Evolutionary conservation across 192 early-diverging fungal species (phyloP).

Genomic region (Coemansia sp.): DNA sequence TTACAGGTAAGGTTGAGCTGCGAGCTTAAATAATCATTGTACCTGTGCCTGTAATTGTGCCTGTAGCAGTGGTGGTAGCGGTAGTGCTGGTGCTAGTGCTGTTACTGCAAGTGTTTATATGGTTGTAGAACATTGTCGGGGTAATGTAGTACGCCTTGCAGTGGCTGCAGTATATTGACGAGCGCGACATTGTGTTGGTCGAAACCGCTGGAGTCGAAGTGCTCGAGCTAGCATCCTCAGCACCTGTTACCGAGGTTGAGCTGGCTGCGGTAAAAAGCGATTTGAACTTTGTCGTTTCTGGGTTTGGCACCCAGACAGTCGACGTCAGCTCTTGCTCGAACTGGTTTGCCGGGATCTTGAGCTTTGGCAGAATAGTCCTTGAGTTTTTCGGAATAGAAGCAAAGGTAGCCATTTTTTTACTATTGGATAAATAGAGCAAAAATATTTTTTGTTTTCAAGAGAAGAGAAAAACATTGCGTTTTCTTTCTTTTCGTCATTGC

Average conservation of each 20-base stretch:
- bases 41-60: background rate
- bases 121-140: slow-evolving; percentile 18
- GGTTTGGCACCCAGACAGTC: slow-evolving; percentile 33
- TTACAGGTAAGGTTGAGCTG: background rate
- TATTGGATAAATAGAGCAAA: background rate
- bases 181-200: background rate
- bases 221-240: background rate
- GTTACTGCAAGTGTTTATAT: slow-evolving; percentile 24
- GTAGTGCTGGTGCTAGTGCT: background rate
- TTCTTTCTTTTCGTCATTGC: background rate
- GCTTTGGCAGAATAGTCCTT: slow-evolving; percentile 4
- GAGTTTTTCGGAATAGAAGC: background rate
- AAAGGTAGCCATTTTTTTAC: background rate
- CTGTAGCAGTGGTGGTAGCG: background rate
- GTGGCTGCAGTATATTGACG: slow-evolving; percentile 42
- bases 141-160: slow-evolving; percentile 27
- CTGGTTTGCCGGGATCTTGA: slow-evolving; percentile 9
- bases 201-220: background rate
- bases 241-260: background rate
- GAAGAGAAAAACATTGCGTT: background rate
- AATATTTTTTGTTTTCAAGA: background rate
- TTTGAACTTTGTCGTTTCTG: slow-evolving; percentile 28
- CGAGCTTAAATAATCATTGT: background rate
- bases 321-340: slow-evolving; percentile 9
- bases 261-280: slow-evolving; percentile 14